Percentiles rank a stretch among this genome's conserved stretches.
phyloP scores from a whole-genome alignment of 306 rosid species.

The Trifolium pratense region DNA sequence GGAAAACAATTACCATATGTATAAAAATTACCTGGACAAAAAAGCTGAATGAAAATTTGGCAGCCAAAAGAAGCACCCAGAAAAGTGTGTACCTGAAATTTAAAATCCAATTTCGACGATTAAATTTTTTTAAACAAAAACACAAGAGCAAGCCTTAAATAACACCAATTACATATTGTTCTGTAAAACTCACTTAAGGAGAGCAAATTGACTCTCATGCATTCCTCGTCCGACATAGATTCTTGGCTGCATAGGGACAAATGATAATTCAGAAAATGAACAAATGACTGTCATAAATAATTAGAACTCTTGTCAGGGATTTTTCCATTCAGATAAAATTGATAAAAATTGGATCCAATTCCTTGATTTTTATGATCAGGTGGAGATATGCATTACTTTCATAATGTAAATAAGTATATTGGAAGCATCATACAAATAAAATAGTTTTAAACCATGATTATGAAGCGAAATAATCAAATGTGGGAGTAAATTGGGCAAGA shows the following conservation, averaged over 20 bases:
- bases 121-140: constrained; percentile 36
- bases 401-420: constrained; percentile 21
- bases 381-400: constrained; percentile 30
- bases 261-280: constrained; percentile 39
- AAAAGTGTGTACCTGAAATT: constrained; percentile 88
- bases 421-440: constrained; percentile 23
- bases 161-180: constrained; percentile 26
- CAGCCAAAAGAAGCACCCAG: constrained; percentile 84
- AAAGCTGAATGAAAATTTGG: constrained; percentile 80
- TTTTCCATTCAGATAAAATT: constrained; percentile 21
- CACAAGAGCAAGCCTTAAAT: constrained; percentile 28
- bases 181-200: constrained; percentile 74
- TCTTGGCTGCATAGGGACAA: constrained; percentile 75
- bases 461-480: constrained; percentile 30
- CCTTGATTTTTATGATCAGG: constrained; percentile 25
- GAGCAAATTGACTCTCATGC: constrained; percentile 96
- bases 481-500: constrained; percentile 28
- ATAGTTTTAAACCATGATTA: constrained; percentile 6
- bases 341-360: constrained; percentile 11
- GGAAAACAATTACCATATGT: constrained; percentile 1
- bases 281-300: not conserved
- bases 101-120: constrained; percentile 31
- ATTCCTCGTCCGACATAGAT: constrained; percentile 92
- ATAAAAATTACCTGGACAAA: constrained; percentile 70
- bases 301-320: not conserved